These are phyloP conservation scores for Candida morakotiae DNA, from an alignment of 805 yeast genomes.

Conservation along the genomic window DNA sequence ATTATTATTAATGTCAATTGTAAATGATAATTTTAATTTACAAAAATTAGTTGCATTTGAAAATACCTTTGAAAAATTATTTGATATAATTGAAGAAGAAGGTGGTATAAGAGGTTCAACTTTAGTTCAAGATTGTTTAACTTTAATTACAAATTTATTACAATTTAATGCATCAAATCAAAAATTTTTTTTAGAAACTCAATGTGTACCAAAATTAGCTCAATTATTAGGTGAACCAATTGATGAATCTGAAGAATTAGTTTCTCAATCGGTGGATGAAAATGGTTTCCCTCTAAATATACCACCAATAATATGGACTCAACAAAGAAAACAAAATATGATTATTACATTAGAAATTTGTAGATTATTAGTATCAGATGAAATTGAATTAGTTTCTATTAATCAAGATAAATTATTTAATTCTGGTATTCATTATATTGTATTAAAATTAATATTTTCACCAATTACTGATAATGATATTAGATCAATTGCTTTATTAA, in stretches of 20 bases:
- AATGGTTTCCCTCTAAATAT: conserved; percentile 12
- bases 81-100: conserved; percentile 76
- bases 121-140: conserved; percentile 86
- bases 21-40: conserved; percentile 74
- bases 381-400: conserved; percentile 54
- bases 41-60: conserved; percentile 95
- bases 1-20: conserved; percentile 76
- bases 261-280: conserved; percentile 13
- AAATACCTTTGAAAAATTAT: conserved; percentile 79
- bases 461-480: conserved; percentile 59
- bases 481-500: conserved; percentile 63
- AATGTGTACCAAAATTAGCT: conserved; percentile 65
- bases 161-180: conserved; percentile 88
- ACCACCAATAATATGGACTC: conserved; percentile 65
- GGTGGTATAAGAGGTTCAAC: conserved; percentile 88
- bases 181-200: conserved; percentile 80
- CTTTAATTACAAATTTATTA: conserved; percentile 66
- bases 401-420: conserved; percentile 62
- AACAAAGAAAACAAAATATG: conserved; percentile 67
- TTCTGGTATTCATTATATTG: conserved; percentile 61
- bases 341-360: conserved; percentile 68
- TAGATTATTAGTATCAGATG: conserved; percentile 65
- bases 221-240: conserved; percentile 60
- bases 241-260: conserved; percentile 19
- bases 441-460: conserved; percentile 68